Percentiles rank a stretch among this genome's conserved stretches.
These are phyloP conservation scores for Naganishia kalamii DNA, from an alignment of 768 basidiomycete genomes.

Conservation along the genomic window DNA sequence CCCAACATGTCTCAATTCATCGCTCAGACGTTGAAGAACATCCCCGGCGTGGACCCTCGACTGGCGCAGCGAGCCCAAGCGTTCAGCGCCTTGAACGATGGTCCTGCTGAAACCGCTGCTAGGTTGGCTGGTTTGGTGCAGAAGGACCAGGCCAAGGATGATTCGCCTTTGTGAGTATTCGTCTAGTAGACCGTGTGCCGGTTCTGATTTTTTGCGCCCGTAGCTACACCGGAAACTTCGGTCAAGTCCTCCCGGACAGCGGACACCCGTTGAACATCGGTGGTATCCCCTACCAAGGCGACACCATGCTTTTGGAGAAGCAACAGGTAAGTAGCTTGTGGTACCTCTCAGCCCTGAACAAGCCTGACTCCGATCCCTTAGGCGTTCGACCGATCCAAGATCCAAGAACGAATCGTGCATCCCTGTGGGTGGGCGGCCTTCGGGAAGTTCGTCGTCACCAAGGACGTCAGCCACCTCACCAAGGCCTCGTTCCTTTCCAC, in stretches of 20 bases:
- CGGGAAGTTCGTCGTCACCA: constrained; percentile 37
- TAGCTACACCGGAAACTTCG: constrained; percentile 40
- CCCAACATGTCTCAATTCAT: constrained; percentile 27
- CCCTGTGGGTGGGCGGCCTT: constrained; percentile 29
- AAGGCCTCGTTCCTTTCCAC: constrained; percentile 38
- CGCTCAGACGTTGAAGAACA: constrained; percentile 30
- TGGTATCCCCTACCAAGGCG: constrained; percentile 38
- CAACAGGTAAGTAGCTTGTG: constrained; percentile 27
- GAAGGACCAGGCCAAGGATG: constrained; percentile 31
- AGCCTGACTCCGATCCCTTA: background rate
- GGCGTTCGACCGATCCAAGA: constrained; percentile 41
- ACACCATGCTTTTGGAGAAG: constrained; percentile 42
- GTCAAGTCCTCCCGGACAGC: constrained; percentile 40
- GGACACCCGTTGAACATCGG: constrained; percentile 40
- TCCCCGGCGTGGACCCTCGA: constrained; percentile 43
- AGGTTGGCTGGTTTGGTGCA: constrained; percentile 38
- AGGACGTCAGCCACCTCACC: constrained; percentile 39
- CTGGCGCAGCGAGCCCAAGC: constrained; percentile 34
- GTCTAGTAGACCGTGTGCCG: background rate
- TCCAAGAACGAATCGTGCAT: constrained; percentile 42
- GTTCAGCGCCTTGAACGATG: constrained; percentile 42
- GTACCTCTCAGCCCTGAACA: background rate
- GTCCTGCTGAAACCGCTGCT: constrained; percentile 37
- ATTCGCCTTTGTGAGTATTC: constrained; percentile 28
- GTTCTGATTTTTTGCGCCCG: background rate